Conservation (phyloP, 768 basidiomycete species). For the Boletales sp. region DNA sequence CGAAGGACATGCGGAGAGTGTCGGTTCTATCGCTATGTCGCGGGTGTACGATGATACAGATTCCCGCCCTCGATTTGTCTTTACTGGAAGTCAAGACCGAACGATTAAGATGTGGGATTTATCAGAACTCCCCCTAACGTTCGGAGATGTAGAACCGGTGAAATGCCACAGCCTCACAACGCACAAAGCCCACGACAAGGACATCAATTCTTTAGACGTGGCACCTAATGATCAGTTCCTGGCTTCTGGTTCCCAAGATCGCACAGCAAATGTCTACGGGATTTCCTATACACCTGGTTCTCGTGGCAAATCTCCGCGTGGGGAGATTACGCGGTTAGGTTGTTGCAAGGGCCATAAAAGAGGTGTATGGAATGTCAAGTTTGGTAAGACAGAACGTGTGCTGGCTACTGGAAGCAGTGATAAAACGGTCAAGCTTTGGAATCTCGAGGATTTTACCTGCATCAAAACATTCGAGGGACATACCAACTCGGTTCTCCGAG, state of each 20-base stretch:
- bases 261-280: constrained; percentile 86
- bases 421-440: constrained; percentile 93
- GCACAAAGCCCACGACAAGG: constrained; percentile 93
- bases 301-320: constrained; percentile 46
- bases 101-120: constrained; percentile 99
- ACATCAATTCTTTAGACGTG: constrained; percentile 95
- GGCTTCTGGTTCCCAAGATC: constrained; percentile 94
- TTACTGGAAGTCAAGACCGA: constrained; percentile 95
- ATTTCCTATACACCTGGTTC: constrained; percentile 53
- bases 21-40: constrained; percentile 88
- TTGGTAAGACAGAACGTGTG: constrained; percentile 77
- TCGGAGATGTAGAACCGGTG: constrained; percentile 25
- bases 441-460: constrained; percentile 88
- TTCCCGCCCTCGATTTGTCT: constrained; percentile 59
- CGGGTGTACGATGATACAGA: constrained; percentile 31
- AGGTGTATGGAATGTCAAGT: constrained; percentile 93
- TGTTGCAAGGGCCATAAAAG: constrained; percentile 95
- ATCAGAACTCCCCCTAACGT: constrained; percentile 40
- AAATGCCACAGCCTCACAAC: constrained; percentile 80
- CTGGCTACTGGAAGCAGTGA: constrained; percentile 95
- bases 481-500: constrained; percentile 91
- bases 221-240: constrained; percentile 85
- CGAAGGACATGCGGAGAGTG: constrained; percentile 91
- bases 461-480: constrained; percentile 97
- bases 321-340: constrained; percentile 73